Percentiles rank a stretch among this genome's conserved stretches.
phyloP scores from a whole-genome alignment of 495 filamentous ascomycete genomes.

The Tuber indicum region DNA sequence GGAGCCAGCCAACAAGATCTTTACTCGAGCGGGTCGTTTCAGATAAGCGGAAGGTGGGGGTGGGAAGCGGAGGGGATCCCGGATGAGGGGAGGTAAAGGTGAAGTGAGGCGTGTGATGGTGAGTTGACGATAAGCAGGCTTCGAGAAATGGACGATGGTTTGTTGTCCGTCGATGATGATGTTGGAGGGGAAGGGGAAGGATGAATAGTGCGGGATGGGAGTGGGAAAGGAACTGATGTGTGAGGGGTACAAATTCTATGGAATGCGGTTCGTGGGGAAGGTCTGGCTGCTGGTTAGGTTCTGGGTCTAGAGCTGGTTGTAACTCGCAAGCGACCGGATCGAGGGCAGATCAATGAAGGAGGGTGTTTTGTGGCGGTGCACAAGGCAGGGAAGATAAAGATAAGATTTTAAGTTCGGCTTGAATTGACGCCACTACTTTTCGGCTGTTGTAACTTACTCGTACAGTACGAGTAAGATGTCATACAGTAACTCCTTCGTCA shows the following conservation, averaged over 20 bases:
- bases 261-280: slow-evolving; percentile 1
- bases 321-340: neutral
- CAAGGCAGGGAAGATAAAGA: neutral
- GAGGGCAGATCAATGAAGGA: neutral
- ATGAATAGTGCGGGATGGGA: neutral
- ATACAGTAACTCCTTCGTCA: neutral
- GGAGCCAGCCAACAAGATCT: slow-evolving; percentile 32
- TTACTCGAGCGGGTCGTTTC: slow-evolving; percentile 24
- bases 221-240: slow-evolving; percentile 2
- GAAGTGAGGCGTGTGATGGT: neutral
- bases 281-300: neutral
- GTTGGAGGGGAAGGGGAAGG: neutral
- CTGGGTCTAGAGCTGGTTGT: neutral
- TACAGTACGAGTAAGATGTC: neutral
- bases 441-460: neutral
- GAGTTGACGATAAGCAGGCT: slow-evolving; percentile 3
- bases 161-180: neutral
- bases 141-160: neutral
- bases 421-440: neutral
- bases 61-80: slow-evolving; percentile 5
- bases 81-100: slow-evolving; percentile 8
- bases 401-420: neutral
- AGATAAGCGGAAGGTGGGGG: slow-evolving; percentile 11
- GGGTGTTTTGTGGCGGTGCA: neutral
- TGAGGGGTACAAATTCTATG: slow-evolving; percentile 3